Conservation (phyloP, 257 asterid species). For the Forsythia viridissima region DNA sequence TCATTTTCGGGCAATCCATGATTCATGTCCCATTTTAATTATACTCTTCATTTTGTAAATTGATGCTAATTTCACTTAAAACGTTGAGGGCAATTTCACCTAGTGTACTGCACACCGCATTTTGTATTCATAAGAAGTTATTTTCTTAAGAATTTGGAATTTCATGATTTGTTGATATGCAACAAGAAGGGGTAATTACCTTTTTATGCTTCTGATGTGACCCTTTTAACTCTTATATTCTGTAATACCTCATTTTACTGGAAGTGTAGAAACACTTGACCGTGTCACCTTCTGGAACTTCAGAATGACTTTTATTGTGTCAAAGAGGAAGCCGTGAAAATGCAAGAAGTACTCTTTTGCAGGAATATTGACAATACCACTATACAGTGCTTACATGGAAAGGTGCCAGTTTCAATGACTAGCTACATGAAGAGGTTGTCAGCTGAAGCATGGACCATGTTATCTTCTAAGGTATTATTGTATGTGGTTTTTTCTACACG, state of each 20-base stretch:
- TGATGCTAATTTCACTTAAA: not conserved
- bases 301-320: constrained; percentile 10
- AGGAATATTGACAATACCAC: constrained; percentile 83
- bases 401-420: constrained; percentile 74
- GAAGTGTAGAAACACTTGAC: constrained; percentile 3
- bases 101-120: not conserved
- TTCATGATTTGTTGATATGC: constrained; percentile 14
- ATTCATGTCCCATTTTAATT: not conserved
- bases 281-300: constrained; percentile 14
- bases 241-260: constrained; percentile 1
- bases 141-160: not conserved
- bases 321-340: constrained; percentile 4
- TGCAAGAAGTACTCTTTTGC: constrained; percentile 34
- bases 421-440: constrained; percentile 84
- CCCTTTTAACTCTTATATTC: not conserved
- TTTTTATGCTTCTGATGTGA: not conserved
- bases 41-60: constrained; percentile 1
- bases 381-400: constrained; percentile 81
- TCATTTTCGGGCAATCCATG: not conserved
- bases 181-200: constrained; percentile 14
- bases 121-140: constrained; percentile 2
- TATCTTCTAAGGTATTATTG: constrained; percentile 68
- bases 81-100: not conserved
- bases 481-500: constrained; percentile 27
- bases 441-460: constrained; percentile 78